A percentile compares a stretch with the other conserved stretches of the same genome.
phyloP scores from a whole-genome alignment of 257 asterid species.

The Nicotiana sylvestris region DNA sequence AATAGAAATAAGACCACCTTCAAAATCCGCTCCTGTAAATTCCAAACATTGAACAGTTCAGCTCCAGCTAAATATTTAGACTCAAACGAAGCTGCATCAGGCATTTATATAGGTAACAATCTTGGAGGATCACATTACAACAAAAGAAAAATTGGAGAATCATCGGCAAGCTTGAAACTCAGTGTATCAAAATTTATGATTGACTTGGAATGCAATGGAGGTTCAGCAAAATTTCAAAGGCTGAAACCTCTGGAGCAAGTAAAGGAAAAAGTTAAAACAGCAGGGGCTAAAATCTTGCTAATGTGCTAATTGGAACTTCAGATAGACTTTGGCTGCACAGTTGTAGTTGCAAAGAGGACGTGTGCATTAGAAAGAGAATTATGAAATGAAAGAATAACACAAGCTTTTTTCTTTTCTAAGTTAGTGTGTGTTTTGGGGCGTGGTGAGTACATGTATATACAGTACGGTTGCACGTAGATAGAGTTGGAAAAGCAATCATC shows the following conservation, averaged over 20 bases:
- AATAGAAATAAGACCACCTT: constrained; percentile 22
- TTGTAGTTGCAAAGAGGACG: neutral
- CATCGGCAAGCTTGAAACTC: neutral
- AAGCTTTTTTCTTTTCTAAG: too few species aligned
- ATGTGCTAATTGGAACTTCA: neutral
- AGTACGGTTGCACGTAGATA: too few species aligned
- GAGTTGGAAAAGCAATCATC: neutral
- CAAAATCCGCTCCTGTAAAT: constrained; percentile 25
- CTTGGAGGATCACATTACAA: neutral
- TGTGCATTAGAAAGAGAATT: neutral
- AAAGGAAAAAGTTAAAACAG: neutral
- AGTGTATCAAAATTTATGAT: neutral
- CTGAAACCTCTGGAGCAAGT: neutral
- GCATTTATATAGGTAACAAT: neutral
- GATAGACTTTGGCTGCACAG: constrained; percentile 3
- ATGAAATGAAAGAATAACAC: too few species aligned
- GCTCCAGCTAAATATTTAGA: neutral
- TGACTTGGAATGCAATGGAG: neutral
- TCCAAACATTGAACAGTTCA: neutral
- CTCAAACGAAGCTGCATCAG: neutral
- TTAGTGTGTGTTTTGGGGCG: too few species aligned
- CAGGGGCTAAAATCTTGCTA: neutral
- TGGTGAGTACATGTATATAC: too few species aligned
- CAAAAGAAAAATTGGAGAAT: neutral
- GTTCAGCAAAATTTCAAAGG: neutral